Evolutionary conservation across 352 stramenopile species (phyloP), one percentile per base, ranked within the genome.

Genomic region (Globisporangium sylvaticum): DNA sequence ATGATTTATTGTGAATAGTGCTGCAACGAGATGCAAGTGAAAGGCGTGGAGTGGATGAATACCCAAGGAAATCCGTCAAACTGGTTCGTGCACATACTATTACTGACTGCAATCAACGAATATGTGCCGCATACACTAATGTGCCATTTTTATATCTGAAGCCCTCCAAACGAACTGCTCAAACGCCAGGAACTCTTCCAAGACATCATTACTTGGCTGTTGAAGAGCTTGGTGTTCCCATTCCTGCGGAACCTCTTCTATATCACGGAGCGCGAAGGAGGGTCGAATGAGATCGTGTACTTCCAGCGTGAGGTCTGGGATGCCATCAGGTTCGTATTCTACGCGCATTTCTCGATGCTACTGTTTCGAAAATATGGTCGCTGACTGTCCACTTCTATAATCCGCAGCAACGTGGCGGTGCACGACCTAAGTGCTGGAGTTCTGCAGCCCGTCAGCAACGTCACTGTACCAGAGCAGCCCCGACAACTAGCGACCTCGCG

Each of bases 291-390:
- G 12, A 78, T 93, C 9, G 66, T 75, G 6, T 94, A 77, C 64
- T 94, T 88, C 60, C 82, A 87, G 20, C 80, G 83, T 31, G 71
- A 72, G 15, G 77, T 94, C 20, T 94, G 87, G 87, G 83, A 72
- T 65, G 67, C 67, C 15, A 86, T 94, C 68, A 79, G 65, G 79
- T 85, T 79, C 53, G 80, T 76, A 34, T 4, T 18, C 25, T 55
- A 29, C 10, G 34, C 15, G 12, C 7, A 8, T 18, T 18, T 25
- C n/a, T 44, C 34, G 6, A 27, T 59, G 32, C 15, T 22, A 15
- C 14, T 31, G 6, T 44, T 22, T 27, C 29, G 12, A 42, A 42
- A 58, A 5, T 10, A 37, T 15, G 7, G 10, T 55, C 48, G 18
- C 53, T 18, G 24, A 53, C 27, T 50, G n/a, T n/a, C 55, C 56